Percentiles rank a stretch among this genome's conserved stretches.
Evolutionary conservation across 495 filamentous ascomycete species (phyloP).

Genomic region (Talaromyces liani): DNA sequence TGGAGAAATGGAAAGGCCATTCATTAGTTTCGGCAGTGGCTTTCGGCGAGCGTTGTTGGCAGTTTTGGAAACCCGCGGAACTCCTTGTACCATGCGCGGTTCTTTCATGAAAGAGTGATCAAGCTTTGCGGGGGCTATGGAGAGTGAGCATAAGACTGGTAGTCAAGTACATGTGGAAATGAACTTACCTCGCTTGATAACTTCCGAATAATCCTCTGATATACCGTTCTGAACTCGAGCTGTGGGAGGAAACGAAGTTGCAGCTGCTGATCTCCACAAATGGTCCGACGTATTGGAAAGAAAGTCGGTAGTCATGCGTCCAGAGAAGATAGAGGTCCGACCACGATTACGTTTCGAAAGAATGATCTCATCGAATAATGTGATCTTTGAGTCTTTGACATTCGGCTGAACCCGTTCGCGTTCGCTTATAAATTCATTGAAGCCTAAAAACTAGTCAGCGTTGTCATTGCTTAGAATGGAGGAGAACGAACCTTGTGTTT

Average conservation of each 20-base stretch:
- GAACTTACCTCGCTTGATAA: slow-evolving; percentile 50
- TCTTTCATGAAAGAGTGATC: slow-evolving; percentile 86
- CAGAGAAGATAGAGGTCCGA: slow-evolving; percentile 42
- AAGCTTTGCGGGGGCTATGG: slow-evolving; percentile 67
- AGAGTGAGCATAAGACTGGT: slow-evolving; percentile 3
- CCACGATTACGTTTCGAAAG: slow-evolving; percentile 89
- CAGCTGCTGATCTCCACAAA: slow-evolving; percentile 83
- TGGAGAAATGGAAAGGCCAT: slow-evolving; percentile 41
- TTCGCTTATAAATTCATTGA: slow-evolving; percentile 96
- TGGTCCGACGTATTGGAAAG: slow-evolving; percentile 83
- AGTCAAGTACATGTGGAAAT: background rate
- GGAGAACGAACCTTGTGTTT: slow-evolving; percentile 72
- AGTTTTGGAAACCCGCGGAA: slow-evolving; percentile 57
- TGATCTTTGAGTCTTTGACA: slow-evolving; percentile 58
- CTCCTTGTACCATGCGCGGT: slow-evolving; percentile 66
- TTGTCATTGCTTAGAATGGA: background rate
- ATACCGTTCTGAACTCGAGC: slow-evolving; percentile 51
- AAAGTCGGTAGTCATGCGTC: slow-evolving; percentile 55
- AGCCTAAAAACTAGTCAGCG: slow-evolving; percentile 42
- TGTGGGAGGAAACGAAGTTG: slow-evolving; percentile 58
- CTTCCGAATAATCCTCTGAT: slow-evolving; percentile 55
- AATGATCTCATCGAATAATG: slow-evolving; percentile 93
- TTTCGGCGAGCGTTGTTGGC: slow-evolving; percentile 56
- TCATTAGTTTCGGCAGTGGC: slow-evolving; percentile 66
- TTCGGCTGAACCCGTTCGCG: slow-evolving; percentile 53